Base-by-base conservation (phyloP, 2,329 filamentous ascomycete genomes). In the Sarocladium brachiariae region DNA sequence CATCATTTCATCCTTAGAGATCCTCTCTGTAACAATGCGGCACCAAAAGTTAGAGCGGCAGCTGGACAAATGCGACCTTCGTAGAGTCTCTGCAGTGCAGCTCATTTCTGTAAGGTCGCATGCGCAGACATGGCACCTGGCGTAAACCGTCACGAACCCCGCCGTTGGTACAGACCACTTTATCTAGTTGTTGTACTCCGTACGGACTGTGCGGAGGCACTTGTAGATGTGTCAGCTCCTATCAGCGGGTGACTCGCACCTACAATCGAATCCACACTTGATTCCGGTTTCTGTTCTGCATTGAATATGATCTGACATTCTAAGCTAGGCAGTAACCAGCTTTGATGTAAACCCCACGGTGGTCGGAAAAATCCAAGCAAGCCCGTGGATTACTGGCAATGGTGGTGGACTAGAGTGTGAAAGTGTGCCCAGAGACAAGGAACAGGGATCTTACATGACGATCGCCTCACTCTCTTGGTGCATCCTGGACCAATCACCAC, bases 221-320 rank as follows among this genome's bases (percentile, higher is more conserved):
- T n/a, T n/a, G n/a, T n/a, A n/a, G n/a, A n/a, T n/a, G n/a, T n/a
- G n/a, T n/a, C n/a, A n/a, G n/a, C n/a, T n/a, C n/a, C n/a, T n/a
- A n/a, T n/a, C n/a, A n/a, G n/a, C n/a, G n/a, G 39, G 30, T 45
- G 39, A 45, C 39, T 45, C 39, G 39, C 39, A 45, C 9, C 24
- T 24, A 18, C 14, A 9, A 6, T 45, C 18, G 21, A 27, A 5
- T 35, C 30, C 23, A 25, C 21, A 25, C 21, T 27, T 24, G n/a
- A 4, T 21, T 11, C 11, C 21, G 24, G 21, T n/a, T 30, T 30
- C 21, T n/a, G n/a, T 30, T 30, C 24, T 25, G 23, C 24, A 45
- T 30, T 45, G 4, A n/a, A 19, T 14, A 45, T 6, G 7, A 10
- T 19, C 6, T 30, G 7, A 10, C 16, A 4, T 21, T 41, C 16